Conservation (phyloP, 495 filamentous ascomycete species). For the Poronia punctata region DNA sequence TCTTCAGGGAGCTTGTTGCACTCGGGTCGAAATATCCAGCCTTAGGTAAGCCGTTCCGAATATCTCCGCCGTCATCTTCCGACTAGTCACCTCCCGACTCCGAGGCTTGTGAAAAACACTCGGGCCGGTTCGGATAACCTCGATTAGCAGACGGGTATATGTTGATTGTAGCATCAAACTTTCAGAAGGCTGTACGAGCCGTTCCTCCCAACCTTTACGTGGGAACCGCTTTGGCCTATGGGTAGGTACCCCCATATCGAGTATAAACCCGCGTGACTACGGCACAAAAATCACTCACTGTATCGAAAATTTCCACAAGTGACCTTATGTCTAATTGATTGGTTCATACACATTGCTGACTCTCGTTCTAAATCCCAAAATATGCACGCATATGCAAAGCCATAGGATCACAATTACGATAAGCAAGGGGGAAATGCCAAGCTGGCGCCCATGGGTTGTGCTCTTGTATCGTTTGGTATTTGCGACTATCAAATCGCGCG, state of each 20-base stretch:
- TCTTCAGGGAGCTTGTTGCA: conserved; percentile 2
- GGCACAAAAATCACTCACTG: too few species aligned
- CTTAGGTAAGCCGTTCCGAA: neutral
- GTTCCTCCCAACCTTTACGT: too few species aligned
- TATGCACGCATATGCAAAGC: too few species aligned
- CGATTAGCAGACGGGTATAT: neutral
- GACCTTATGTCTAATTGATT: too few species aligned
- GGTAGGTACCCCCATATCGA: too few species aligned
- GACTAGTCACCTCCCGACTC: neutral
- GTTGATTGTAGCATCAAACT: conserved; percentile 2
- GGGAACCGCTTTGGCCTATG: too few species aligned
- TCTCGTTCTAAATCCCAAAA: too few species aligned
- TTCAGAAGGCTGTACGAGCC: too few species aligned
- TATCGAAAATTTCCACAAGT: too few species aligned
- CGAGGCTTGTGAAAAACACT: conserved; percentile 1
- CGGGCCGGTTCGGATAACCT: conserved; percentile 4
- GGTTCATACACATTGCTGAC: too few species aligned
- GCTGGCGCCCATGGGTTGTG: neutral
- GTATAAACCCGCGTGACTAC: too few species aligned
- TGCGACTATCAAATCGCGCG: conserved; percentile 18
- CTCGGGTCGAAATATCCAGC: neutral
- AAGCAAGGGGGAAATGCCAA: neutral
- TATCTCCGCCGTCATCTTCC: conserved; percentile 1
- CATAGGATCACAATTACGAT: neutral
- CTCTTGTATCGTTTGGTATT: conserved; percentile 6